Base-by-base conservation (phyloP, 805 yeast species). In the Suhomyces kilbournensis region DNA sequence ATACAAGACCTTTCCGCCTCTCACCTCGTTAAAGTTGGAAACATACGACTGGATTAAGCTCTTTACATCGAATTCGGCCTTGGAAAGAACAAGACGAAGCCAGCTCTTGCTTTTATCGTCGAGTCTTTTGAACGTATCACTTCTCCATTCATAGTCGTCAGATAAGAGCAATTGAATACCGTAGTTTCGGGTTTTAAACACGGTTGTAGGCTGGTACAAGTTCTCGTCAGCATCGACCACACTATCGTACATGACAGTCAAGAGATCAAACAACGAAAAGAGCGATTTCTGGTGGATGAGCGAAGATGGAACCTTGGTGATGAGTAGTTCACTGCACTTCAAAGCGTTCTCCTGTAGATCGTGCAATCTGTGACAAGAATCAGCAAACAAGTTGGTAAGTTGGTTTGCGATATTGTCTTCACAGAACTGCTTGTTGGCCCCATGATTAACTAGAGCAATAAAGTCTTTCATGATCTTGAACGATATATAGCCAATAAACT, bases 161-260 rank as follows among this genome's bases (percentile, higher is more conserved):
- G 96, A 85, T 25, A 91, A 77, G 17, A 79, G 74, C 28, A 88
- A 67, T 20, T 69, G 66, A 34, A 85, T 78, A 7, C 80, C 81
- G 0, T 83, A 67, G 45, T 61, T 66, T 25, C 60, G 53, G 60
- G 79, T 60, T 63, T 74, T 56, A 62, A 86, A 92, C 35, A 78
- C 79, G 34, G 86, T 83, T n/a, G 84, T 80, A 3, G 98, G 98
- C 53, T 88, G 90, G 65, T 90, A 93, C 66, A 83, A 90, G 64
- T 88, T 87, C 17, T 85, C 80, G 56, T 88, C 96, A 6, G 92
- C 90, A 67, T 92, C 97, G 40, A 85, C 74, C 40, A 90, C 81
- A 71, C 96, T 85, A 55, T 87, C 86, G 68, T 88, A 90, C 47
- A 93, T 70, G 42, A 90, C 72, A 1, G 88, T 82, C 62, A 96